Evolutionary conservation across 306 rosid species (phyloP).

Genomic region (Vigna mungo): DNA sequence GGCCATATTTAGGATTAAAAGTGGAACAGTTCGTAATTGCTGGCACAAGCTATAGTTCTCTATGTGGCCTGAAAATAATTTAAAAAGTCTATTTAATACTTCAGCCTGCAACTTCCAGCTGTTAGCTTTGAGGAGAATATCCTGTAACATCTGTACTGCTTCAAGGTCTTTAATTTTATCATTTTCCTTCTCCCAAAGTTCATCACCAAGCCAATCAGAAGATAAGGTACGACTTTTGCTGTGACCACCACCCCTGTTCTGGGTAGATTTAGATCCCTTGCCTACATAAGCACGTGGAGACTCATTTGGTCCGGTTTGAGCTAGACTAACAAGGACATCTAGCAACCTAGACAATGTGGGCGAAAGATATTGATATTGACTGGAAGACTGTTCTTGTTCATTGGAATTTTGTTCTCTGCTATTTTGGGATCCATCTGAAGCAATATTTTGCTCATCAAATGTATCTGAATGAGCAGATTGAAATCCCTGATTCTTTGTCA

Average conservation of each 20-base stretch:
- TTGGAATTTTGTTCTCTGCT: conserved; percentile 49
- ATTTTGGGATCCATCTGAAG: conserved; percentile 55
- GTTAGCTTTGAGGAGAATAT: conserved; percentile 90
- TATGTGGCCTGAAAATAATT: conserved; percentile 92
- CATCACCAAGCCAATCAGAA: conserved; percentile 77
- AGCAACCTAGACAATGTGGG: conserved; percentile 91
- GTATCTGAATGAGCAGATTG: conserved; percentile 57
- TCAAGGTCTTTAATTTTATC: conserved; percentile 96
- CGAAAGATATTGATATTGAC: conserved; percentile 65
- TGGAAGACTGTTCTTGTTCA: conserved; percentile 60
- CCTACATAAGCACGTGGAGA: conserved; percentile 61
- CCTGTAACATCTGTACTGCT: conserved; percentile 99
- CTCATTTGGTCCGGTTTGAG: conserved; percentile 89
- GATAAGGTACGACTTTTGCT: conserved; percentile 76
- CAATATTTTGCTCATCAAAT: conserved; percentile 52
- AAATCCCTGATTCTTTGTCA: conserved; percentile 68
- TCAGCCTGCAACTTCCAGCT: conserved; percentile 90
- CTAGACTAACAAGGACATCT: conserved; percentile 92
- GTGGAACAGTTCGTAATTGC: conserved; percentile 94
- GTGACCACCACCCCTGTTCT: conserved; percentile 68
- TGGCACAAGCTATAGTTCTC: conserved; percentile 96
- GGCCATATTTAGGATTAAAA: conserved; percentile 94
- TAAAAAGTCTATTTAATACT: conserved; percentile 95
- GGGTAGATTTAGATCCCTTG: conserved; percentile 74
- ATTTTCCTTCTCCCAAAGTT: conserved; percentile 89